These are phyloP conservation scores for Talaromyces adpressus DNA, from an alignment of 495 filamentous ascomycete species.

Conservation along the genomic window DNA sequence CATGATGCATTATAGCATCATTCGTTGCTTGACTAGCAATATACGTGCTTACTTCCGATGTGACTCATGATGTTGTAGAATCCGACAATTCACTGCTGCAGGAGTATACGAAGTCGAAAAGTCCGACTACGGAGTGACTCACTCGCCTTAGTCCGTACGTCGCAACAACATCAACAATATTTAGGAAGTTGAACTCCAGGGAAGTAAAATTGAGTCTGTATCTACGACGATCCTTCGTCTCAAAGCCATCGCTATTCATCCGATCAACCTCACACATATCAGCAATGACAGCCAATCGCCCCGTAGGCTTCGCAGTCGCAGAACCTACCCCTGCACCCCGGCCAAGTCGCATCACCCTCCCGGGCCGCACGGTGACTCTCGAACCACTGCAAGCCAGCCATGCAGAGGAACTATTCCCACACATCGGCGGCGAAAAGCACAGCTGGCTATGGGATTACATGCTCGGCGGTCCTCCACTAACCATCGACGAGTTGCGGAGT, in stretches of 20 bases:
- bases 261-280: background rate
- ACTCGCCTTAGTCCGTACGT: background rate
- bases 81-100: background rate
- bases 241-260: background rate
- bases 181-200: background rate
- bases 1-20: too few relatives aligned
- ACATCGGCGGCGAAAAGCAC: slow-evolving; percentile 27
- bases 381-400: slow-evolving; percentile 29
- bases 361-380: slow-evolving; percentile 31
- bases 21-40: too few relatives aligned
- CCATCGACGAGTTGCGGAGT: slow-evolving; percentile 23
- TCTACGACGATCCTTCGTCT: background rate
- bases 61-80: background rate
- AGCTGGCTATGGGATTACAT: slow-evolving; percentile 43
- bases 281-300: background rate
- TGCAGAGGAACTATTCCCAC: slow-evolving; percentile 29
- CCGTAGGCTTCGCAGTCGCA: slow-evolving; percentile 1
- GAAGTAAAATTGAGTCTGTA: background rate
- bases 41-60: background rate
- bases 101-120: background rate
- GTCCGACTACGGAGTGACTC: background rate
- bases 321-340: background rate
- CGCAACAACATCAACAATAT: too few relatives aligned
- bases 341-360: slow-evolving; percentile 13
- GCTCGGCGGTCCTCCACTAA: slow-evolving; percentile 29